These are phyloP conservation scores for Bipolaris oryzae DNA, from an alignment of 2,329 filamentous ascomycete genomes.

Conservation along the genomic window DNA sequence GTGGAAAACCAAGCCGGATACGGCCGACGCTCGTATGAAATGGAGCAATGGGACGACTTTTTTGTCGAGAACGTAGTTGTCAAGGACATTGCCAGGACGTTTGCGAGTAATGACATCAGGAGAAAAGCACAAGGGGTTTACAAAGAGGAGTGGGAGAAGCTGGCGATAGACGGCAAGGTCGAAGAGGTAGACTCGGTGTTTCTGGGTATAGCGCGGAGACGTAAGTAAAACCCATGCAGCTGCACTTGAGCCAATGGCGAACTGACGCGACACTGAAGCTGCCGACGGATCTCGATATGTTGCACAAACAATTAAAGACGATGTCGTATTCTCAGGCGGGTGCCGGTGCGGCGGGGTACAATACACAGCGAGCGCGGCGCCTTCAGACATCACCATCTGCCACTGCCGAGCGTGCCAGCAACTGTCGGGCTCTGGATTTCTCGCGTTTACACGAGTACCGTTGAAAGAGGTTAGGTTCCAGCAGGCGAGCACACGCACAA, in stretches of 20 bases:
- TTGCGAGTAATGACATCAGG: conserved; percentile 40
- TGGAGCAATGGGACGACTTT: conserved; percentile 42
- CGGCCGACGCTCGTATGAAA: conserved; percentile 34
- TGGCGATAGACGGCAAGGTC: conserved; percentile 47
- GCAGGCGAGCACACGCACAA: conserved; percentile 35
- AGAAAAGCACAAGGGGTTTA: conserved; percentile 43
- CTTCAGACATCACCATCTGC: conserved; percentile 50
- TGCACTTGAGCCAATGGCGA: not conserved
- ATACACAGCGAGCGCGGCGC: conserved; percentile 49
- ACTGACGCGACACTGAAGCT: conserved; percentile 20
- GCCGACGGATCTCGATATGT: conserved; percentile 33
- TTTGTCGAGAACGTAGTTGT: conserved; percentile 46
- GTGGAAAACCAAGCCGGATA: conserved; percentile 46
- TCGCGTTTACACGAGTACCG: conserved; percentile 52
- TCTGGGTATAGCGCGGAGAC: conserved; percentile 44
- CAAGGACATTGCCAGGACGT: conserved; percentile 30
- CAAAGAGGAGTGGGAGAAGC: conserved; percentile 48
- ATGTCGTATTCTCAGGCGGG: conserved; percentile 47
- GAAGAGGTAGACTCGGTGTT: conserved; percentile 50
- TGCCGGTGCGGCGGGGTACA: conserved; percentile 54
- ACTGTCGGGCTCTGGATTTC: conserved; percentile 54
- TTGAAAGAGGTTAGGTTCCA: conserved; percentile 45
- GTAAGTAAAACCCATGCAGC: conserved; percentile 22
- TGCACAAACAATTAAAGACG: conserved; percentile 12
- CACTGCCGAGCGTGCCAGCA: conserved; percentile 59